Conservation (phyloP, 306 rosid genomes). For the Cicer arietinum region DNA sequence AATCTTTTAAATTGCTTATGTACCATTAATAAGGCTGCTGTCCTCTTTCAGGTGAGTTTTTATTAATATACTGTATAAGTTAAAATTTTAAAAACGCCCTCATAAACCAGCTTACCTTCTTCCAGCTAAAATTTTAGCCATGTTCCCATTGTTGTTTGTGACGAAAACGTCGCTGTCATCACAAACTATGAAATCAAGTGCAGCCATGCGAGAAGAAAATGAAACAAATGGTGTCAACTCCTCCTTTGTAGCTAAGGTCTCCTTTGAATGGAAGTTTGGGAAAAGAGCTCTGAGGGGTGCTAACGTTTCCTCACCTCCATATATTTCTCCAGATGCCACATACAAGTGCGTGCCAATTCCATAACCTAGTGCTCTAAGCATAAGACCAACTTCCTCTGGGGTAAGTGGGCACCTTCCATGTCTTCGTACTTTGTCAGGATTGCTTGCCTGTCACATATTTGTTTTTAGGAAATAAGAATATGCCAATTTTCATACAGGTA, state of each 20-base stretch:
- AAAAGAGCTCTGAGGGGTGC: constrained; percentile 82
- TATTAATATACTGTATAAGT: constrained; percentile 50
- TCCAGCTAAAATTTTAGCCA: constrained; percentile 96
- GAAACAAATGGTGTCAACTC: constrained; percentile 75
- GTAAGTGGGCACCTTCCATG: constrained; percentile 95
- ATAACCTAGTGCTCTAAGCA: constrained; percentile 85
- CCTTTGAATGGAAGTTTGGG: constrained; percentile 83
- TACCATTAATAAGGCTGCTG: too few species aligned
- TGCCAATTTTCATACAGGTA: constrained; percentile 35
- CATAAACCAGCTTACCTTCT: constrained; percentile 62
- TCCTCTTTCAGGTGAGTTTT: constrained; percentile 67
- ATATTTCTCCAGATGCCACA: constrained; percentile 94
- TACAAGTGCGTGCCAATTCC: constrained; percentile 77
- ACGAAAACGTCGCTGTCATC: constrained; percentile 86
- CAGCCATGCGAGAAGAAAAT: constrained; percentile 97
- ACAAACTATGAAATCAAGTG: constrained; percentile 78
- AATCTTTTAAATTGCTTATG: too few species aligned
- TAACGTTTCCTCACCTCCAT: constrained; percentile 79
- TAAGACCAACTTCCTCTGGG: constrained; percentile 93
- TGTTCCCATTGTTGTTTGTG: constrained; percentile 94
- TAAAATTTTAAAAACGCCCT: background rate
- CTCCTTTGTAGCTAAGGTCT: constrained; percentile 66
- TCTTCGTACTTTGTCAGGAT: constrained; percentile 83
- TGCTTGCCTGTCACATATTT: constrained; percentile 50
- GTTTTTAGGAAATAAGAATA: constrained; percentile 18